Evolutionary conservation across 164 flowering plant species (phyloP), one percentile per base, ranked within the genome.

Genomic region (Magnolia officinalis): DNA sequence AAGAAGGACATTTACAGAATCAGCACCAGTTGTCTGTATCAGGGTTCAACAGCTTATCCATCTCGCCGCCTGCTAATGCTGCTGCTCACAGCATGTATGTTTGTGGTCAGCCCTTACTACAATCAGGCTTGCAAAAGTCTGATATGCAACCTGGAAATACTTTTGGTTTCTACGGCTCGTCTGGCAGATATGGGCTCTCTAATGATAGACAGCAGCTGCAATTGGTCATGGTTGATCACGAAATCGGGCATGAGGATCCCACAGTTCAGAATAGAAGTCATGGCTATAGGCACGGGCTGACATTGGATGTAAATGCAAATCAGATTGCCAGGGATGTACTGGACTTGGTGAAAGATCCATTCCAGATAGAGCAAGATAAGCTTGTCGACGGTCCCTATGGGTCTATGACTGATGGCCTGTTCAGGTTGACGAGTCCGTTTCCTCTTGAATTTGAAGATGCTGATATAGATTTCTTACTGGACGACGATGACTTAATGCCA

Each of bases 1-100:
- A 68, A 66, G 88, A 83, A 79, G 85, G 71, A 20, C 84, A 74
- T 80, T 26, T 76, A 18, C 79, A 65, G 67, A 81, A 72, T 50
- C 83, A 75, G 24, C 16, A 80, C 50, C 87, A 72, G 49, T 63
- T 82, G 51, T 64, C 82, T 1, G 75, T 69, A 18, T 68, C 88
- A 52, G 83, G 81, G 13, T 77, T 81, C 37, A 71, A 76, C 75
- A 77, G 72, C 52, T 74, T 82, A 75, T 66, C 88, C 65, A 51
- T 75, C 50, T 49, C 84, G 45, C 45, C 45, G 70, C 83, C 89
- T 37, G 67, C 80, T 24, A 69, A 82, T 80, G 26, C 77, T 18
- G 75, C 82, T 21, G 79, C 84, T 2, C 87, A 85, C 73, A 83
- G 84, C 78, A 85, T 86, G 84, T 79, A 66, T 80, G 84, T 82